Percentiles rank a stretch among this genome's conserved stretches.
These are phyloP conservation scores for Immersiella caudata DNA, from an alignment of 495 filamentous ascomycete species.

Conservation along the genomic window DNA sequence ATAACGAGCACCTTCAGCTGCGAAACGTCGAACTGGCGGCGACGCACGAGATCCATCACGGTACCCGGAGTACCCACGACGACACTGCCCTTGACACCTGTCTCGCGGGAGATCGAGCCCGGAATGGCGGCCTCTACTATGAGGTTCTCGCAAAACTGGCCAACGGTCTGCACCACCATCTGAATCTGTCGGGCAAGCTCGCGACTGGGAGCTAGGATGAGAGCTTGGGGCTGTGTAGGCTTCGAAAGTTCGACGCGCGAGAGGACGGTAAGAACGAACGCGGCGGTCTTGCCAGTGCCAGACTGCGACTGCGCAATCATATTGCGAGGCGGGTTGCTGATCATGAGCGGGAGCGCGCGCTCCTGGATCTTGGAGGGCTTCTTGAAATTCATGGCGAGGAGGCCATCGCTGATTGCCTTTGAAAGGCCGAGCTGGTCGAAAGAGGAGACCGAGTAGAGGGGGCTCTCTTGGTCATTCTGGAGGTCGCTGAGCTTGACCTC, in stretches of 20 bases:
- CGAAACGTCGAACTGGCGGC: conserved; percentile 64
- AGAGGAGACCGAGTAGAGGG: conserved; percentile 77
- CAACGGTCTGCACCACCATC: conserved; percentile 77
- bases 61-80: conserved; percentile 95
- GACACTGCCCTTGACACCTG: conserved; percentile 67
- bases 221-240: conserved; percentile 74
- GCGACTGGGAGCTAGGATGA: conserved; percentile 89
- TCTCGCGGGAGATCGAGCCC: conserved; percentile 63
- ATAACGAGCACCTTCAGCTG: conserved; percentile 78
- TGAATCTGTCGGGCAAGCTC: conserved; percentile 95
- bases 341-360: conserved; percentile 82
- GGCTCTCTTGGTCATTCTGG: conserved; percentile 83
- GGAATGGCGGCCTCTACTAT: conserved; percentile 79
- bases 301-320: conserved; percentile 98
- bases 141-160: conserved; percentile 74
- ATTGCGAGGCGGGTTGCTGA: conserved; percentile 80
- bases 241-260: conserved; percentile 74
- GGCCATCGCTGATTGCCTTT: conserved; percentile 54
- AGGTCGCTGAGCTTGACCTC: conserved; percentile 89
- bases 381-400: conserved; percentile 82
- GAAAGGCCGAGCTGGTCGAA: conserved; percentile 85
- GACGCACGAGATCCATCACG: conserved; percentile 80
- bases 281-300: conserved; percentile 97
- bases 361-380: conserved; percentile 98
- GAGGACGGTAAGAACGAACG: conserved; percentile 90